Evolutionary conservation across 2,329 filamentous ascomycete genomes (phyloP).

Genomic region (Exophiala calicioides): DNA sequence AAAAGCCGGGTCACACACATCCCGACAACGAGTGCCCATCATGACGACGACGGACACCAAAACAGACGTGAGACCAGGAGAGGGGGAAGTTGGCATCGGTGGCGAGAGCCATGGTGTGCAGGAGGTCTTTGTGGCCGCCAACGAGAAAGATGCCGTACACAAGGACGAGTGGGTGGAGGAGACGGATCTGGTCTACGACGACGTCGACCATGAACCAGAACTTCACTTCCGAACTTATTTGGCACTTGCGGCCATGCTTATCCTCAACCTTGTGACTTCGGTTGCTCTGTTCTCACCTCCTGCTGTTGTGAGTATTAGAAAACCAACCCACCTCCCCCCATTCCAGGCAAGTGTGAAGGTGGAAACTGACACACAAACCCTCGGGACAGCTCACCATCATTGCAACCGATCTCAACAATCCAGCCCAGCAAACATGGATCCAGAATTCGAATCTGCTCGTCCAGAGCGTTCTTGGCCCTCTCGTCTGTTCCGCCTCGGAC

Average conservation of each 20-base stretch:
- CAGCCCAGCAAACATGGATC: conserved; percentile 10
- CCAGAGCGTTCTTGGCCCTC: conserved; percentile 18
- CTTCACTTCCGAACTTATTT: conserved; percentile 8
- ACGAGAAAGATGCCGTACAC: too few species aligned
- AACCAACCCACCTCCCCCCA: too few species aligned
- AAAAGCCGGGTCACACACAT: too few species aligned
- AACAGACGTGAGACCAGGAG: too few species aligned
- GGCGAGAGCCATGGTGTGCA: too few species aligned
- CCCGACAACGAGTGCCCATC: too few species aligned
- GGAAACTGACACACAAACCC: background rate
- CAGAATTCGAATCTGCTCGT: conserved; percentile 9
- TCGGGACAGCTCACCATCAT: conserved; percentile 29
- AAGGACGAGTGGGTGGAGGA: too few species aligned
- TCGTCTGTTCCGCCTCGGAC: conserved; percentile 20
- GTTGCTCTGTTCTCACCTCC: conserved; percentile 1
- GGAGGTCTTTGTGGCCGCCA: too few species aligned
- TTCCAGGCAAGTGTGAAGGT: background rate
- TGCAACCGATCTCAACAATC: conserved; percentile 8
- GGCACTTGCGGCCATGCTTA: conserved; percentile 1
- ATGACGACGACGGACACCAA: too few species aligned
- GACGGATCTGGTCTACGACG: conserved; percentile 7
- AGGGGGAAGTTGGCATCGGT: too few species aligned
- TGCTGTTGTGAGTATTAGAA: conserved; percentile 8
- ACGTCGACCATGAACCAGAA: conserved; percentile 6
- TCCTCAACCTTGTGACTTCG: background rate